phyloP scores from a whole-genome alignment of 2,329 filamentous ascomycete genomes.

The Colletotrichum higginsianum region DNA sequence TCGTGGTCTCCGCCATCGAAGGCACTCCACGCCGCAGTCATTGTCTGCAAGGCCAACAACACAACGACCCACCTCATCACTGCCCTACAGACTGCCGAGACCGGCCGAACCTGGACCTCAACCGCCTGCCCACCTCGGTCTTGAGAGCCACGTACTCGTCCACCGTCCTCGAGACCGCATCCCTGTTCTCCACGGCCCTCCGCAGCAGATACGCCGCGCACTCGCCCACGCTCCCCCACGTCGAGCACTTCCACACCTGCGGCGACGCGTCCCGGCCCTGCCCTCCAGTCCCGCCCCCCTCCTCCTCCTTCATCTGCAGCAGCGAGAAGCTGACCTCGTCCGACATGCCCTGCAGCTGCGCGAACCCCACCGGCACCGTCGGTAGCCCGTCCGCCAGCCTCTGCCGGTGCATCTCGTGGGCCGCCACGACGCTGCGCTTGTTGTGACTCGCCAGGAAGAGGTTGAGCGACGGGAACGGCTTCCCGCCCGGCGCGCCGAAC shows the following conservation, averaged over 20 bases:
- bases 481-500: constrained; percentile 46
- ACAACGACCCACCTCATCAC: constrained; percentile 15
- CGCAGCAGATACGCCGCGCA: constrained; percentile 48
- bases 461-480: constrained; percentile 68
- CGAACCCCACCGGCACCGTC: constrained; percentile 57
- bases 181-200: constrained; percentile 49
- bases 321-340: constrained; percentile 87
- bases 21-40: neutral
- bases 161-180: constrained; percentile 52
- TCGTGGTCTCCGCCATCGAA: neutral
- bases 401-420: constrained; percentile 72
- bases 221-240: constrained; percentile 49
- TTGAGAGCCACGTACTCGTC: constrained; percentile 51
- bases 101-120: constrained; percentile 43
- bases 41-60: neutral
- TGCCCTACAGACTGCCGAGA: constrained; percentile 16
- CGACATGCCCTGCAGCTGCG: constrained; percentile 77
- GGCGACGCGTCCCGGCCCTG: constrained; percentile 25
- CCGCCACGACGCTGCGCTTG: constrained; percentile 61
- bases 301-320: constrained; percentile 45
- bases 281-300: neutral
- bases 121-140: constrained; percentile 49
- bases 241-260: constrained; percentile 48
- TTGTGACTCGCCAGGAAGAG: constrained; percentile 92
- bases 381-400: constrained; percentile 63